Base-by-base conservation (phyloP, 129 eudicot species). In the Escallonia rubra region DNA sequence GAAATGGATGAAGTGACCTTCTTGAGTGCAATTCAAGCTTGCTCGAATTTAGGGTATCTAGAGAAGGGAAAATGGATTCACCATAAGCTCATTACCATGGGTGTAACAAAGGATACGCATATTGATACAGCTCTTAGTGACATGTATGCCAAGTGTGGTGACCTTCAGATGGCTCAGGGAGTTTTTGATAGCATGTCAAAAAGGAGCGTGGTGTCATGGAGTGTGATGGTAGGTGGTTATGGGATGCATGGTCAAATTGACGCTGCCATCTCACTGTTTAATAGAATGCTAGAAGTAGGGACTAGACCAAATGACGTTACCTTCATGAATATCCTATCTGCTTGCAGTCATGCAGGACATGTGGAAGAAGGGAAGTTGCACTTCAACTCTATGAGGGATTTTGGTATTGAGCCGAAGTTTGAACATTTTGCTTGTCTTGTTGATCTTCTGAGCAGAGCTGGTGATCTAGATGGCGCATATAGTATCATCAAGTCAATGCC, bases 111-210 rank as follows among this genome's bases (percentile, higher is more conserved):
- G 16, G 82, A 83, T 68, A n/a, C 80, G 42, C 86, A 74, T 57
- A 77, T 86, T 47, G 71, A 84, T 54, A 90, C 96, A 41, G 83
- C 95, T 79, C 60, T 90, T 66, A 67, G 74, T 1, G 87, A 90
- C 47, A 90, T 90, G 96, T 90, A 90, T 57, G 95, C 91, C 3
- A 85, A 88, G 65, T 86, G 95, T 54, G 96, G 95, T 50, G 88
- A 90, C 61, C 79, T 90, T 48, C 44, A 43, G 55, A 77, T 75
- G 83, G 95, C 91, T 52, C 75, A 67, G 38, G 51, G 66, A 16
- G 76, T 90, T 70, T 90, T 90, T n/a, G 80, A 90, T 64, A 54
- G 61, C 55, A 81, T 84, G 87, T 50, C 68, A 42, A 76, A 79
- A 54, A 70, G 76, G 52, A 89, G 79, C 47, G 82, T 86, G 7